These are phyloP conservation scores for Mrakia gelida DNA, from an alignment of 768 basidiomycete genomes.

Conservation along the genomic window DNA sequence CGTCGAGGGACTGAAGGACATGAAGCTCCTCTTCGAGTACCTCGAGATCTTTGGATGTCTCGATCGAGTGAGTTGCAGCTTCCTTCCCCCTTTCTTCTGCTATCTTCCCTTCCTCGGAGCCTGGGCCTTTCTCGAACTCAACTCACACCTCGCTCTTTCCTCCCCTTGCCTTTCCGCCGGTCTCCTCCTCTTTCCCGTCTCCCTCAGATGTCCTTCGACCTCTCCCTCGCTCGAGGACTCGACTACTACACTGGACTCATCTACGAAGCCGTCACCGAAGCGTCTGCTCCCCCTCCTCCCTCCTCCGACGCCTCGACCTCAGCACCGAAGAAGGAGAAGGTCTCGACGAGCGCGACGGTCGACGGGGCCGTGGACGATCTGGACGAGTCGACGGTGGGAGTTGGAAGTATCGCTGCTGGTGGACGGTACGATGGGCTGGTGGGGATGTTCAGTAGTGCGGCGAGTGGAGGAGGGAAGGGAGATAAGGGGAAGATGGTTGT, in stretches of 20 bases:
- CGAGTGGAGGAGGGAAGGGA: slow-evolving; percentile 51
- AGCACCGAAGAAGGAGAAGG: slow-evolving; percentile 37
- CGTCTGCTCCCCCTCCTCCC: slow-evolving; percentile 73
- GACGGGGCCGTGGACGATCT: slow-evolving; percentile 60
- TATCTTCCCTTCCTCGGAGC: neutral
- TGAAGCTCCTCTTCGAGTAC: slow-evolving; percentile 75
- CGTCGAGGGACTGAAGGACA: slow-evolving; percentile 77
- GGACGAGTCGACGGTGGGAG: slow-evolving; percentile 88
- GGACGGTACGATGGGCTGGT: slow-evolving; percentile 96
- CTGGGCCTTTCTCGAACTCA: neutral
- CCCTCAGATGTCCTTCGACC: slow-evolving; percentile 81
- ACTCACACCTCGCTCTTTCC: too few species aligned
- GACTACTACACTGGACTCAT: slow-evolving; percentile 99
- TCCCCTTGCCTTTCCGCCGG: neutral
- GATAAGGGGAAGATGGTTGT: slow-evolving; percentile 50
- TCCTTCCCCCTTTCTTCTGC: neutral
- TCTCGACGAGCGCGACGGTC: slow-evolving; percentile 48
- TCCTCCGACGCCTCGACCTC: slow-evolving; percentile 35
- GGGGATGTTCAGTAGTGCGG: slow-evolving; percentile 70
- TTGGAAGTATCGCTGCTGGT: slow-evolving; percentile 98
- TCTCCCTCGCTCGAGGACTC: slow-evolving; percentile 92
- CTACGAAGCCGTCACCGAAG: slow-evolving; percentile 91
- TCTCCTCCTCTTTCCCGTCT: slow-evolving; percentile 9
- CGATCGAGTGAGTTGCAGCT: slow-evolving; percentile 56
- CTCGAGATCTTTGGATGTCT: slow-evolving; percentile 73